phyloP scores from a whole-genome alignment of 306 rosid species.

The Rubus idaeus region DNA sequence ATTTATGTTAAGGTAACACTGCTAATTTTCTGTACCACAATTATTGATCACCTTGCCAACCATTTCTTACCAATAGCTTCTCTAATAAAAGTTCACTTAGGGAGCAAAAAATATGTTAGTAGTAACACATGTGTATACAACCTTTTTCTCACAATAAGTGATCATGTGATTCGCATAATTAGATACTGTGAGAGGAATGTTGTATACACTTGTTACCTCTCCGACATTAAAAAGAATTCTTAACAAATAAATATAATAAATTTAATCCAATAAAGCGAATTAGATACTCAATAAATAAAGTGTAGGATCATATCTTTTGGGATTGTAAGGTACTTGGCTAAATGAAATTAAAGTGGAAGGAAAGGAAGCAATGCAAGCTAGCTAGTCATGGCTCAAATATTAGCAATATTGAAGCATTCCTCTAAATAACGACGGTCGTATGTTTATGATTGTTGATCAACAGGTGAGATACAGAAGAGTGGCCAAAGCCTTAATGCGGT shows the following conservation, averaged over 20 bases:
- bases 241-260: too few relatives aligned
- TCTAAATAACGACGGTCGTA: neutral
- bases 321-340: too few relatives aligned
- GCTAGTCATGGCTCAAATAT: neutral
- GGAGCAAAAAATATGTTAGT: neutral
- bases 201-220: too few relatives aligned
- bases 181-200: neutral
- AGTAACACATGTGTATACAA: neutral
- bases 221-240: too few relatives aligned
- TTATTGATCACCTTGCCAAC: neutral
- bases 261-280: neutral
- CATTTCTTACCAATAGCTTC: neutral
- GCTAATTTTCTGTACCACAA: neutral
- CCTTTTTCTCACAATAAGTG: neutral
- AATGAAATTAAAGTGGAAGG: too few relatives aligned
- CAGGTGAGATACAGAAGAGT: conserved; percentile 87
- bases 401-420: neutral
- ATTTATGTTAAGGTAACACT: conserved; percentile 69
- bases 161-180: neutral
- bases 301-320: neutral
- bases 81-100: neutral
- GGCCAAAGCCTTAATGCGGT: conserved; percentile 82
- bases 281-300: neutral
- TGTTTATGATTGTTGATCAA: neutral
- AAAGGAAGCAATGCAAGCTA: too few relatives aligned